Base-by-base conservation (phyloP, 768 basidiomycete genomes). In the Leccinum boreale region DNA sequence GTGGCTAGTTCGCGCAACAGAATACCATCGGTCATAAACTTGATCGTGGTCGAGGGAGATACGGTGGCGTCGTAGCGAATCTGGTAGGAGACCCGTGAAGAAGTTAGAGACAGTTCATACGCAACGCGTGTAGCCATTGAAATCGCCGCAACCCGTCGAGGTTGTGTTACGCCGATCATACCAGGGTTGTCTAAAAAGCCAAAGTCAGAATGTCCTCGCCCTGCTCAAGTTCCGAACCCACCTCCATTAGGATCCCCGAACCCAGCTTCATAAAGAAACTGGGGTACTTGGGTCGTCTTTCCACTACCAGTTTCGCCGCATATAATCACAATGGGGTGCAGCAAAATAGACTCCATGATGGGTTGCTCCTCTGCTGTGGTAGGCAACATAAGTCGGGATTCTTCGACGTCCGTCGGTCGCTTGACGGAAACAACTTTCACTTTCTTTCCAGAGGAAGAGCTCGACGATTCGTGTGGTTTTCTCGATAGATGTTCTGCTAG, bases 21-120 rank as follows among this genome's bases (percentile, higher is more conserved):
- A 26, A 99, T 94, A 76, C 97, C 97, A 66, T 99, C 97, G 6
- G 97, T 99, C 95, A 98, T 98, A 78, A 98, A 99, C 72, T 98
- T 98, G 78, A 99, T 94, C 8, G 87, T 87, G 2, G 97, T 99
- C 21, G 84, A 80, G 1, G 92, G 80, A 4, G 94, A 94, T 0
- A 94, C 87, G 1, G 94, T 98, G 1, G 93, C 90, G 63, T 98
- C 96, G 69, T 98, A 99, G 59, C 97, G 90, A 60, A 99, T 98
- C 71, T 98, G 95, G 72, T 98, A 95, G 0, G 97, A 96, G 6
- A 98, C 92, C 24, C 83, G 79, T 1, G 88, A 87, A 1, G 88
- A 78, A 1, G 90, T 81, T 14, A 98, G 76, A 5, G 90, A 89
- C n/a, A 99, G 78, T 73, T 99, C 97, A 50, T 90, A 81, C n/a